Evolutionary conservation across 768 basidiomycete genomes (phyloP).

Genomic region (Strobilomyces dryophilus): DNA sequence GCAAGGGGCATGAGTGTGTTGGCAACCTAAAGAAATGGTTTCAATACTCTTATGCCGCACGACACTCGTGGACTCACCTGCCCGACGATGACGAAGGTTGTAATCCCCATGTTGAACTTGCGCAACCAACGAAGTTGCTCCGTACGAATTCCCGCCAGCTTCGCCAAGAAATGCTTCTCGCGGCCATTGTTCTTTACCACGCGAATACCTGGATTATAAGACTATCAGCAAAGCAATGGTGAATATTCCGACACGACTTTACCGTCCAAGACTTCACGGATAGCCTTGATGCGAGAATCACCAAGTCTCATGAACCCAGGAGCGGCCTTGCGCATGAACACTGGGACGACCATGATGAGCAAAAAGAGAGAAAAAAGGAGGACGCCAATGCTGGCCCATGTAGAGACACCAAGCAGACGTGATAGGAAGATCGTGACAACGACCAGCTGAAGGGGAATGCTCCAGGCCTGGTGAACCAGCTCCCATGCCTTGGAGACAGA

Average conservation of each 20-base stretch:
- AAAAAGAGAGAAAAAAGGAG: constrained; percentile 21
- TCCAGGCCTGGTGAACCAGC: constrained; percentile 24
- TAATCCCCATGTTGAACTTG: constrained; percentile 21
- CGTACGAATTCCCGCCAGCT: constrained; percentile 20
- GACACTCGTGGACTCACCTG: constrained; percentile 8
- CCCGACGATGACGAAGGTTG: constrained; percentile 25
- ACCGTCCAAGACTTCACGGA: constrained; percentile 29
- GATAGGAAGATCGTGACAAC: constrained; percentile 20
- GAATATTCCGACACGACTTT: not conserved
- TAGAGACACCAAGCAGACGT: constrained; percentile 27
- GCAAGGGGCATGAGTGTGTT: constrained; percentile 31
- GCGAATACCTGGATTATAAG: constrained; percentile 16
- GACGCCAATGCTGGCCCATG: constrained; percentile 28
- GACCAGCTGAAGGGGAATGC: constrained; percentile 25
- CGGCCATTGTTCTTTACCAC: constrained; percentile 27
- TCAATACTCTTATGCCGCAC: constrained; percentile 1
- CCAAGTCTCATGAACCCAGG: constrained; percentile 27
- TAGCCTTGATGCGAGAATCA: constrained; percentile 26
- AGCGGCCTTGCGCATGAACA: constrained; percentile 31
- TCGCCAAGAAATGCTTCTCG: constrained; percentile 22
- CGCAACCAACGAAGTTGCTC: constrained; percentile 25
- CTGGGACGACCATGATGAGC: constrained; percentile 28
- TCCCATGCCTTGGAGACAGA: constrained; percentile 30
- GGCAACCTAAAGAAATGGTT: constrained; percentile 9
- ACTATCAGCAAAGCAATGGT: not conserved